Percentiles rank a stretch among this genome's conserved stretches.
These are phyloP conservation scores for Phalaenopsis aphrodite DNA, from an alignment of 106 monocot genomes.

Conservation along the genomic window DNA sequence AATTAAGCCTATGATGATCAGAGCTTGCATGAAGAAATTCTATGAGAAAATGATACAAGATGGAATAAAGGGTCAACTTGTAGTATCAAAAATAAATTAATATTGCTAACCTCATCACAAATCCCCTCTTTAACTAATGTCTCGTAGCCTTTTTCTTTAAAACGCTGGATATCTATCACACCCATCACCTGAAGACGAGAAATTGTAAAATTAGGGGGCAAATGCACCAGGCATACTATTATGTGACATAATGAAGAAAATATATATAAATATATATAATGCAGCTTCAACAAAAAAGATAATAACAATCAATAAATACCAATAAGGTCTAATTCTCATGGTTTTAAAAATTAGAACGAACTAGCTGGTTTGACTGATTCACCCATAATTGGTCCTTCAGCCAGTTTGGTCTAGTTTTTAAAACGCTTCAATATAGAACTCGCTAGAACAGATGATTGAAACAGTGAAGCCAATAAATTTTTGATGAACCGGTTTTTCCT, in stretches of 20 bases:
- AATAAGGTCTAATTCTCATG: neutral
- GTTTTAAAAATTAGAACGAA: too few relatives aligned
- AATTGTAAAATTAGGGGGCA: neutral
- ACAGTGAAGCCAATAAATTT: too few relatives aligned
- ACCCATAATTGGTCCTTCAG: too few relatives aligned
- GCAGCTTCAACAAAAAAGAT: neutral
- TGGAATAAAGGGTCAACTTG: neutral
- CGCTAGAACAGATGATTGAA: too few relatives aligned
- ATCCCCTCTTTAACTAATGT: conserved; percentile 91
- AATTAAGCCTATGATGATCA: neutral
- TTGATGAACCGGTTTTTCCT: too few relatives aligned
- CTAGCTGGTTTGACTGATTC: too few relatives aligned
- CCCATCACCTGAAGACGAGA: conserved; percentile 59
- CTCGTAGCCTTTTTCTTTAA: conserved; percentile 83
- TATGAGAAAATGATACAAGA: neutral
- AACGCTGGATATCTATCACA: conserved; percentile 71
- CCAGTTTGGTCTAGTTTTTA: too few relatives aligned
- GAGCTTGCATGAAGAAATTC: neutral
- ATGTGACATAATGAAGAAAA: neutral
- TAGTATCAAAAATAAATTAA: neutral
- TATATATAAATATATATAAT: neutral
- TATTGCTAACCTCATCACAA: conserved; percentile 74
- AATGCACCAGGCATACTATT: neutral
- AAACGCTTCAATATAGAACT: too few relatives aligned
- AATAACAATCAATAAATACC: neutral